phyloP scores from a whole-genome alignment of 495 filamentous ascomycete genomes.

The Penicillium tannophilum region DNA sequence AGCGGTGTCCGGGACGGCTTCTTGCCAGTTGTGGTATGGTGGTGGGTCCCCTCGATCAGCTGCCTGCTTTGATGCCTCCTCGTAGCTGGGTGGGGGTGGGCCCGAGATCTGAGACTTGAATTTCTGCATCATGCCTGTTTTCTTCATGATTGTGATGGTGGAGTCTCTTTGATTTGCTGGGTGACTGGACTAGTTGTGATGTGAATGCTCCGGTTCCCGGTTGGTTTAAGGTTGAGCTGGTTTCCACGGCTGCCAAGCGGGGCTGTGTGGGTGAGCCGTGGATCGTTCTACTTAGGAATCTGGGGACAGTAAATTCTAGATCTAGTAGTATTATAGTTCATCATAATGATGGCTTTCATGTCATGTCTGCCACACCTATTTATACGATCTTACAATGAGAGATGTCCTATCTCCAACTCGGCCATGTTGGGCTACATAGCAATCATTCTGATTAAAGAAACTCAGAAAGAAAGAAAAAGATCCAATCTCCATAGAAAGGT shows the following conservation, averaged over 20 bases:
- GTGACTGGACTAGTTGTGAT: slow-evolving; percentile 1
- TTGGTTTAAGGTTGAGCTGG: slow-evolving; percentile 14
- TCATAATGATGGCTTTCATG: background rate
- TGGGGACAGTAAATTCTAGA: background rate
- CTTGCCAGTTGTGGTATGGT: slow-evolving; percentile 78
- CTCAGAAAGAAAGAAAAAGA: too few species aligned
- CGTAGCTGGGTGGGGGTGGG: slow-evolving; percentile 39
- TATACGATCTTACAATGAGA: background rate
- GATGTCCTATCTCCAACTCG: background rate
- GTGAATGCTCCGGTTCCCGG: background rate
- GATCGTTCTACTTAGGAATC: background rate
- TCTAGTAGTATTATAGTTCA: background rate
- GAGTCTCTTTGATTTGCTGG: background rate
- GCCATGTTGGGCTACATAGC: background rate
- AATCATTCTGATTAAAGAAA: background rate
- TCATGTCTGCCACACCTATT: background rate
- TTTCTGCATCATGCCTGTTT: background rate
- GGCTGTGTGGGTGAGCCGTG: slow-evolving; percentile 24
- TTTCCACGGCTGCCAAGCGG: slow-evolving; percentile 27
- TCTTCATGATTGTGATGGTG: background rate
- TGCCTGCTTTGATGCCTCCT: slow-evolving; percentile 12
- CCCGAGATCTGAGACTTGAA: slow-evolving; percentile 10
- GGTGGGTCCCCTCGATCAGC: slow-evolving; percentile 42
- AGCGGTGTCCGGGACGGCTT: slow-evolving; percentile 74
- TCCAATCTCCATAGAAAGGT: background rate